Evolutionary conservation across 768 basidiomycete genomes (phyloP), one percentile per base, ranked within the genome.

Genomic region (Pisolithus marmoratus): DNA sequence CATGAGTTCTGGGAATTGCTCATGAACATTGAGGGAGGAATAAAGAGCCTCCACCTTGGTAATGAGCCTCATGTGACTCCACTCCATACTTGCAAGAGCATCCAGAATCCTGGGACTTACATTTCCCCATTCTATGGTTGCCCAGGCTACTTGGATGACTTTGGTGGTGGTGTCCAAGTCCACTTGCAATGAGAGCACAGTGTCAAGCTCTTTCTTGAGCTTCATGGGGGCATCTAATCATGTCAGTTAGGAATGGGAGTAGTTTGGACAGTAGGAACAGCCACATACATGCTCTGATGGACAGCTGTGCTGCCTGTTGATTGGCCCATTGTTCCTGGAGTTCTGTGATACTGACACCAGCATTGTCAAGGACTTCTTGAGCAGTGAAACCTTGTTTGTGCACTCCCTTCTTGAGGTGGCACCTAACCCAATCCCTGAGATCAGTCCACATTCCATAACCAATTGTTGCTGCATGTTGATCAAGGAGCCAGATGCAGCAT

Each of bases 391-490:
- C 49, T 34, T 67, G 64, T 0, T 26, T 47, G n/a, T 45, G 6
- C 7, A 66, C 49, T 2, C 63, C 63, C 20, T 56, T 49, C 15
- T 9, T 50, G 3, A 64, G 54, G 9, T 58, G 56, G 4, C 61
- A 56, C 2, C 46, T 50, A 5, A 74, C 54, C 72, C 72, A 75
- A 5, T 54, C 49, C 0, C 73, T 70, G 4, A 74, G 63, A 11
- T 67, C 63, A 15, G 62, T 55, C 4, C 55, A 51, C 4, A 65
- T 52, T 14, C 70, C 65, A 0, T 24, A 14, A 0, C 61, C 65
- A 20, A 74, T 64, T 2, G 56, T 57, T 0, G 48, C 43, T 0
- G 64, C 61, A n/a, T 71, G 69, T 2, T 60, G 60, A 50, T 74
- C 71, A 14, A 74, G 52, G 2, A 71, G 49, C 65, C 68, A 73